Evolutionary conservation across 257 asterid species (phyloP).

Genomic region (Anisodus acutangulus): DNA sequence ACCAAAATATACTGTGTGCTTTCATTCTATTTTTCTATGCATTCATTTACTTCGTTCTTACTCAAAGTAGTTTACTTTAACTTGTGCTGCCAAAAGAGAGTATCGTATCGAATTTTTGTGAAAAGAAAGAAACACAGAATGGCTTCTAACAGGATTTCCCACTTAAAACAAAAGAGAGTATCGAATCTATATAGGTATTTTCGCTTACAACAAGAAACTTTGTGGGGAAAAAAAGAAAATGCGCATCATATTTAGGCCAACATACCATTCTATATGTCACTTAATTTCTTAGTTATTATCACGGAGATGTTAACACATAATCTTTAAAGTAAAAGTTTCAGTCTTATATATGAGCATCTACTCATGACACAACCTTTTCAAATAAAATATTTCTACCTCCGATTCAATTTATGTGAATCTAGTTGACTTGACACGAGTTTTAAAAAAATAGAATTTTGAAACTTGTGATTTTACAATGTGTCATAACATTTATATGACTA

Average conservation of each 20-base stretch:
- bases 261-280: background rate
- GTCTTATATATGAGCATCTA: background rate
- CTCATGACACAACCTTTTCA: background rate
- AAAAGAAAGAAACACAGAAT: background rate
- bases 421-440: background rate
- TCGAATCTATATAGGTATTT: background rate
- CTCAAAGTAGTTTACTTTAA: constrained; percentile 10
- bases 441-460: background rate
- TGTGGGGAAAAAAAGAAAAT: background rate
- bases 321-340: background rate
- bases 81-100: background rate
- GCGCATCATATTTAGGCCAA: background rate
- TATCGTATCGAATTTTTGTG: background rate
- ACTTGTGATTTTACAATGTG: background rate
- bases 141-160: background rate
- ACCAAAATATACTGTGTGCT: background rate
- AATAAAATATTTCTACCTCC: background rate
- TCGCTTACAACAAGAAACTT: background rate
- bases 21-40: background rate
- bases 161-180: background rate
- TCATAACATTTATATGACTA: background rate
- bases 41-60: background rate
- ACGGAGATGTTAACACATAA: background rate
- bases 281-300: background rate
- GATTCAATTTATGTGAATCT: background rate